phyloP scores from a whole-genome alignment of 331 rosid genomes.

The Erythrophleum ivorense region DNA sequence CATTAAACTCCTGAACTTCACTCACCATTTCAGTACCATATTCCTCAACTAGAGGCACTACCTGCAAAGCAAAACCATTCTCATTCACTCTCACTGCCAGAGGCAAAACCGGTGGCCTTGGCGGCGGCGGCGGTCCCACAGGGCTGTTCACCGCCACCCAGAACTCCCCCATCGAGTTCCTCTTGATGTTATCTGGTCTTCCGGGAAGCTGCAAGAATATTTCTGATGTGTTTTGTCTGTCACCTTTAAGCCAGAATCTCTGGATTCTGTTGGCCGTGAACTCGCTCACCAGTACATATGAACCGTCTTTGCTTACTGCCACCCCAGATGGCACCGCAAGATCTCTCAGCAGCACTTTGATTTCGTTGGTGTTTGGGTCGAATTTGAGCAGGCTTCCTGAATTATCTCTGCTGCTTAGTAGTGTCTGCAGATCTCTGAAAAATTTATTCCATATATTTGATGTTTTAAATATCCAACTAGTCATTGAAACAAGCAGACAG shows the following conservation, averaged over 20 bases:
- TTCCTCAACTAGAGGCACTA: constrained; percentile 32
- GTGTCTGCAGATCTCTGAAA: constrained; percentile 28
- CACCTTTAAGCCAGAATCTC: constrained; percentile 47
- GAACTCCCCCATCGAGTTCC: constrained; percentile 38
- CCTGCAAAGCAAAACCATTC: constrained; percentile 1
- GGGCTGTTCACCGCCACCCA: constrained; percentile 42
- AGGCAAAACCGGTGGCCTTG: constrained; percentile 19
- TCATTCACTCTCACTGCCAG: constrained; percentile 26
- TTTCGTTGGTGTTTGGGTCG: constrained; percentile 48
- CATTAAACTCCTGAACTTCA: constrained; percentile 54
- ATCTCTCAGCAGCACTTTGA: constrained; percentile 38
- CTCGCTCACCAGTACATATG: constrained; percentile 48
- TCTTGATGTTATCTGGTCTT: constrained; percentile 46
- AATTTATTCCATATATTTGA: neutral
- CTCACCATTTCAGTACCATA: constrained; percentile 35
- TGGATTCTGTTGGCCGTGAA: constrained; percentile 34
- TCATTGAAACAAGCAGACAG: neutral
- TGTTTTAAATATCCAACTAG: neutral
- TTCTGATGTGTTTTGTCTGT: constrained; percentile 40
- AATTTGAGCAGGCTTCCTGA: constrained; percentile 43
- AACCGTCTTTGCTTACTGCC: constrained; percentile 43
- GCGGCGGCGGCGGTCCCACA: constrained; percentile 17
- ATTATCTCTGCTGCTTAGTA: constrained; percentile 30
- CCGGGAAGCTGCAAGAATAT: constrained; percentile 28
- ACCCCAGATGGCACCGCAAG: constrained; percentile 49